Conservation (phyloP, 768 basidiomycete genomes). For the Boletus reticuloceps region DNA sequence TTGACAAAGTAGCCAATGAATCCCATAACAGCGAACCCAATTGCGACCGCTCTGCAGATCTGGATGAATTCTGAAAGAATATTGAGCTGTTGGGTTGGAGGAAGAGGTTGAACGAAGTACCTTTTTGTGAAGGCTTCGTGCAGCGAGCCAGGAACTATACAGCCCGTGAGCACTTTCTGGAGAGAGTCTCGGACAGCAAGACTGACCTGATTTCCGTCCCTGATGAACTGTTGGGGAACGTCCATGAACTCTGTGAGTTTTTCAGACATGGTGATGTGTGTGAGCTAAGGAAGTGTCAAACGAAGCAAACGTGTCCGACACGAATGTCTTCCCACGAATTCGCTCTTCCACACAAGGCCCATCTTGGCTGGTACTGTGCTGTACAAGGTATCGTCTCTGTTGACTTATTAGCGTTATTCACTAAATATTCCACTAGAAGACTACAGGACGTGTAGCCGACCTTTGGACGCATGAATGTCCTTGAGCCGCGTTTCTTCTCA, state of each 20-base stretch:
- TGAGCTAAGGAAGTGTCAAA: constrained; percentile 10
- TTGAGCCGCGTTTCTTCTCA: constrained; percentile 37
- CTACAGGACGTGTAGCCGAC: constrained; percentile 13
- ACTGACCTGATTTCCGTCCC: constrained; percentile 89
- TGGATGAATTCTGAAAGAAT: constrained; percentile 76
- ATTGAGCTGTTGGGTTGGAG: neutral
- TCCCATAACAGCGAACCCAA: constrained; percentile 98
- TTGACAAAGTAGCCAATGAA: constrained; percentile 99
- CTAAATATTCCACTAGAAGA: constrained; percentile 8
- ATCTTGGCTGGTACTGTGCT: neutral
- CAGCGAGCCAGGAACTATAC: constrained; percentile 91
- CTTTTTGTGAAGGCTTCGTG: constrained; percentile 96
- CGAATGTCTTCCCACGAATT: constrained; percentile 26
- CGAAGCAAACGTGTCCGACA: constrained; percentile 29
- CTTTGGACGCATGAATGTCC: constrained; percentile 60
- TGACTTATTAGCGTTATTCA: neutral
- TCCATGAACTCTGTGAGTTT: constrained; percentile 88
- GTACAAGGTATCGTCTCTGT: constrained; percentile 15
- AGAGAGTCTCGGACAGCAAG: neutral
- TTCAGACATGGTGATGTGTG: constrained; percentile 70
- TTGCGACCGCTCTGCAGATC: constrained; percentile 94
- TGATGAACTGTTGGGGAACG: constrained; percentile 87
- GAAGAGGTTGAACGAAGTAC: constrained; percentile 39
- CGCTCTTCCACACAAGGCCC: neutral
- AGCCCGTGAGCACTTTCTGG: constrained; percentile 8